Conservation (phyloP, 495 filamentous ascomycete species). For the Annulohypoxylon stygium region DNA sequence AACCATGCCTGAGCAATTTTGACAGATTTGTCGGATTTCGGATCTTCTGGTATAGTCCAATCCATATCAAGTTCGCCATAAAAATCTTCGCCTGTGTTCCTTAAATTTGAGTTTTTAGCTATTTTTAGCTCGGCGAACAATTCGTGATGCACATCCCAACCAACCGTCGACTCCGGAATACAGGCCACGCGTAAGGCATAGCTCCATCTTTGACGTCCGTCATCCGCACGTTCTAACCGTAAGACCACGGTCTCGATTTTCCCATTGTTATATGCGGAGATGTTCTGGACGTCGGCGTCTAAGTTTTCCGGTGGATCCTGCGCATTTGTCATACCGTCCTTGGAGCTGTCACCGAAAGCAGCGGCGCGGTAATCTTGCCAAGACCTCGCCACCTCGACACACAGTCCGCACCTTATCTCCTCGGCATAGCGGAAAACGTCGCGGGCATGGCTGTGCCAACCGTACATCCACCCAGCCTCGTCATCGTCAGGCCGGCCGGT, state of each 20-base stretch:
- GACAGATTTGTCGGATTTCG: neutral
- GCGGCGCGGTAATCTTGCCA: conserved; percentile 8
- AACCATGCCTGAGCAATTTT: neutral
- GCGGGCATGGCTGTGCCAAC: neutral
- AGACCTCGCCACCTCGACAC: neutral
- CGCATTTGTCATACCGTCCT: neutral
- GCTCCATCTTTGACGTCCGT: neutral
- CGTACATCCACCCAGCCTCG: conserved; percentile 9
- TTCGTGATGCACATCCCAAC: neutral
- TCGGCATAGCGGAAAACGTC: neutral
- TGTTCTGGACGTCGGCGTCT: neutral
- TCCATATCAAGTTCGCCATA: neutral
- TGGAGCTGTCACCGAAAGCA: neutral
- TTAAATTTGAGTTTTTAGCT: neutral
- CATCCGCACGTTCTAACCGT: neutral
- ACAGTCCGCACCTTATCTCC: neutral
- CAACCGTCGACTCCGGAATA: neutral
- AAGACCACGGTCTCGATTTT: neutral
- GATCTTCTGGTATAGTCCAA: neutral
- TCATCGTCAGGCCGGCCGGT: conserved; percentile 4
- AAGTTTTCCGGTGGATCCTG: neutral
- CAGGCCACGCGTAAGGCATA: neutral
- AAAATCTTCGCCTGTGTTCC: neutral
- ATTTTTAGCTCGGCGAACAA: neutral
- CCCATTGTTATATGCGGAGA: neutral